A percentile compares a stretch with the other conserved stretches of the same genome.
Evolutionary conservation across 2,329 filamentous ascomycete genomes (phyloP).

Genomic region (Claviceps humidiphila): DNA sequence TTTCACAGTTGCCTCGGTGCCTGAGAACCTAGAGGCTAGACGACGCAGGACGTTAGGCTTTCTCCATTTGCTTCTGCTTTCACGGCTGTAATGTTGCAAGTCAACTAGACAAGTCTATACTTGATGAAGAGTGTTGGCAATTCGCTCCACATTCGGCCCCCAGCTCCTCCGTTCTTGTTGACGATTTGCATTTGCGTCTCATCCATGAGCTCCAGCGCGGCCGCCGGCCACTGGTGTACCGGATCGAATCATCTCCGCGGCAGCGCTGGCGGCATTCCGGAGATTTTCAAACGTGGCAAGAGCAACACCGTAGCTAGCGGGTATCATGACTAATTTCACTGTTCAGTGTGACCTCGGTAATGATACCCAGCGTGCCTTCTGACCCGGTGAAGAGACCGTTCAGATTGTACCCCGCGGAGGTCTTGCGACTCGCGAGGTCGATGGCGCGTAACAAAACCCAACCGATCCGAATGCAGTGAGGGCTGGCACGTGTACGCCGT

Average conservation of each 20-base stretch:
- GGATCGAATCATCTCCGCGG: constrained; percentile 48
- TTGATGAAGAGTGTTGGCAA: constrained; percentile 63
- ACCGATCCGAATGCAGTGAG: too few relatives aligned
- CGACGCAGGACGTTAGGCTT: not conserved
- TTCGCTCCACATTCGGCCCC: constrained; percentile 50
- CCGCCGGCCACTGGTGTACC: constrained; percentile 57
- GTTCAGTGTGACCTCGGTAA: constrained; percentile 48
- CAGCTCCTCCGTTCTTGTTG: constrained; percentile 47
- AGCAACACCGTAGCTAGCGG: constrained; percentile 50
- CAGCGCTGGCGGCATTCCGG: constrained; percentile 48
- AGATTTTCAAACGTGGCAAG: constrained; percentile 48
- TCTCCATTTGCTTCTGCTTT: not conserved
- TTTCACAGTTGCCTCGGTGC: constrained; percentile 47
- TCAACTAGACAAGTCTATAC: too few relatives aligned
- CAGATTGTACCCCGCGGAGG: constrained; percentile 58
- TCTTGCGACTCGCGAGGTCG: constrained; percentile 56
- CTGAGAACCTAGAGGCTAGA: constrained; percentile 37
- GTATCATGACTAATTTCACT: constrained; percentile 51
- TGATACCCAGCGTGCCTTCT: constrained; percentile 57
- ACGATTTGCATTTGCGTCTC: constrained; percentile 55
- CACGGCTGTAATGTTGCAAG: too few relatives aligned
- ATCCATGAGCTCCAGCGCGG: constrained; percentile 52
- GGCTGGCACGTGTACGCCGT: too few relatives aligned
- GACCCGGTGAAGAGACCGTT: constrained; percentile 56
- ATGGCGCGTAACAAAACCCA: constrained; percentile 26